phyloP scores from a whole-genome alignment of 805 yeast genomes.

The Cyberlindnera maritima region DNA sequence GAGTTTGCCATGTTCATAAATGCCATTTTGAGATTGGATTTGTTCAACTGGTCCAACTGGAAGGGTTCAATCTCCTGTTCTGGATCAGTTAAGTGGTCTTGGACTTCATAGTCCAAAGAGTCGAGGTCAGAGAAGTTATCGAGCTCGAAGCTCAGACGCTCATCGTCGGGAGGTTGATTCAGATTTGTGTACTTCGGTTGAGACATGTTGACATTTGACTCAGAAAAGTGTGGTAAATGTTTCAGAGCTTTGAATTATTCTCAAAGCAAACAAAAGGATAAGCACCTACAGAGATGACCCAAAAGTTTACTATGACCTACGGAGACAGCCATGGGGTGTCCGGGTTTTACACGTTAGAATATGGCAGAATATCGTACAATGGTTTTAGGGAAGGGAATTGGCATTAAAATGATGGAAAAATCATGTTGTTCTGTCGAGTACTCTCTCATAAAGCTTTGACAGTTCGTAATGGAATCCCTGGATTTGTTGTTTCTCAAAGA shows the following conservation, averaged over 20 bases:
- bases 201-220: constrained; percentile 6
- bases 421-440: constrained; percentile 35
- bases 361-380: neutral
- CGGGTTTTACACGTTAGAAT: constrained; percentile 1
- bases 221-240: too few species aligned
- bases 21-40: constrained; percentile 75
- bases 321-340: neutral
- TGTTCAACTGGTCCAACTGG: constrained; percentile 25
- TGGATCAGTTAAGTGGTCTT: constrained; percentile 10
- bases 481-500: constrained; percentile 32
- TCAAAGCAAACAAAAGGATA: neutral
- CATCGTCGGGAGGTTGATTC: constrained; percentile 7
- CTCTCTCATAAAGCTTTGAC: constrained; percentile 41
- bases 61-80: constrained; percentile 20
- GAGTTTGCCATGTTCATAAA: constrained; percentile 97
- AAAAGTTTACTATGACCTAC: too few species aligned
- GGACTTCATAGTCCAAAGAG: constrained; percentile 24
- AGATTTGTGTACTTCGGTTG: constrained; percentile 14
- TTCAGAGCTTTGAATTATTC: too few species aligned
- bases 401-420: neutral
- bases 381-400: neutral
- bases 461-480: constrained; percentile 44
- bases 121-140: constrained; percentile 24
- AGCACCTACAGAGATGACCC: too few species aligned
- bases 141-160: constrained; percentile 16